Percentiles rank a stretch among this genome's conserved stretches.
Evolutionary conservation across 1,284 basidiomycete genomes (phyloP).

Genomic region (Somion occarium): DNA sequence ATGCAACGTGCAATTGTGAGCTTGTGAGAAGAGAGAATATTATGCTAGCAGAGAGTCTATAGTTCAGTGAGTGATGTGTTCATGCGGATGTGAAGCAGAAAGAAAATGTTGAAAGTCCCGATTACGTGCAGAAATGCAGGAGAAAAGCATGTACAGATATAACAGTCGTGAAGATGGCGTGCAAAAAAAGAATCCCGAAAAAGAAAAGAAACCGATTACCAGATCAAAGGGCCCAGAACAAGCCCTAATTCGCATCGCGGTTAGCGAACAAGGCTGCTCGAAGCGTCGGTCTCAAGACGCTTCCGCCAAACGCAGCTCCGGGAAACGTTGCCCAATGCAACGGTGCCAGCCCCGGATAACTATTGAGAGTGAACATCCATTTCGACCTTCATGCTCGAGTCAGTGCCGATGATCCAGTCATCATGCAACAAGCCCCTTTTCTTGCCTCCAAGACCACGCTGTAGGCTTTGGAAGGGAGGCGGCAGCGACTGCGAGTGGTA

Average conservation of each 20-base stretch:
- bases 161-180: not conserved
- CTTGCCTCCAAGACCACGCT: not conserved
- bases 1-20: too few species aligned
- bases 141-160: not conserved
- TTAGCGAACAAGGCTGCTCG: not conserved
- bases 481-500: not conserved
- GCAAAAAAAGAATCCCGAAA: not conserved
- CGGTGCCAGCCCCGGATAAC: not conserved
- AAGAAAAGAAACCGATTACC: not conserved
- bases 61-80: too few species aligned
- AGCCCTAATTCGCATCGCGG: not conserved
- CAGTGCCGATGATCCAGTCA: not conserved
- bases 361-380: not conserved
- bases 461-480: too few species aligned
- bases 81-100: too few species aligned
- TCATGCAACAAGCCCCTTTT: not conserved
- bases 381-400: not conserved
- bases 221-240: not conserved
- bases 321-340: not conserved
- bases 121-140: not conserved
- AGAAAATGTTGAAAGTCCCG: too few species aligned
- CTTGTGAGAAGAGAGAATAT: too few species aligned
- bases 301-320: too few species aligned
- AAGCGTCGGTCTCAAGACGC: too few species aligned
- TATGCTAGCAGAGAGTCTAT: too few species aligned